phyloP scores from a whole-genome alignment of 192 early-diverging fungal species.

The Entophlyctis luteolus region DNA sequence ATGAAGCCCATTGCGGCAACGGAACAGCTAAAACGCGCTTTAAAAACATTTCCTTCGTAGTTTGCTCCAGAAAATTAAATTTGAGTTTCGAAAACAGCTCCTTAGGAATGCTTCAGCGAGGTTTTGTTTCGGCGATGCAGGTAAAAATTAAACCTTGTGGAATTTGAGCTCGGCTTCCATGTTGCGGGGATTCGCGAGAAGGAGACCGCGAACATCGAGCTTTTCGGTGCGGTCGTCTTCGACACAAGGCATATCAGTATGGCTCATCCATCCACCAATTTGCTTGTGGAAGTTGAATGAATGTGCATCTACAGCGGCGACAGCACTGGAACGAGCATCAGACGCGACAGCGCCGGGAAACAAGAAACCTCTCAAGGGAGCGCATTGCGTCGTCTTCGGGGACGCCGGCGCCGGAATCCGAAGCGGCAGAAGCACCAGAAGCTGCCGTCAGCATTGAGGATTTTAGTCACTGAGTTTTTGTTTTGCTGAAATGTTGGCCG shows the following conservation, averaged over 20 bases:
- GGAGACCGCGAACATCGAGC: slow-evolving; percentile 36
- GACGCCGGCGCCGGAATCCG: no score
- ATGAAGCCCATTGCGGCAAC: slow-evolving; percentile 25
- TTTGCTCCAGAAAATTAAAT: slow-evolving; percentile 54
- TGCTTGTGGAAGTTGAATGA: slow-evolving; percentile 23
- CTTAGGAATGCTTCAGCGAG: slow-evolving; percentile 9
- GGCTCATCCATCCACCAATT: slow-evolving; percentile 17
- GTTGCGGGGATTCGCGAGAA: slow-evolving; percentile 38
- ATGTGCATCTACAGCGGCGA: background rate
- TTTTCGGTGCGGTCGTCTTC: slow-evolving; percentile 35
- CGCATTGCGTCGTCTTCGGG: no score
- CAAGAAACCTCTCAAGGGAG: no score
- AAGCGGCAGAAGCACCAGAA: background rate
- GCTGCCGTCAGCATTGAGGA: no score
- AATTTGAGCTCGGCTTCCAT: slow-evolving; percentile 40
- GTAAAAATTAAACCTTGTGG: slow-evolving; percentile 30
- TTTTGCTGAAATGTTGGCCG: no score
- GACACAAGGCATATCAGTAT: background rate
- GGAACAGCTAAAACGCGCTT: slow-evolving; percentile 42
- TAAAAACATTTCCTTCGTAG: slow-evolving; percentile 51
- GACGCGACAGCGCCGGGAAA: no score
- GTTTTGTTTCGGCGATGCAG: no score
- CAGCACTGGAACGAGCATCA: no score
- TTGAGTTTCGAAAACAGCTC: slow-evolving; percentile 55
- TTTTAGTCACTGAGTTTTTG: no score